phyloP scores from a whole-genome alignment of 257 asterid species.

The Petrea volubilis region DNA sequence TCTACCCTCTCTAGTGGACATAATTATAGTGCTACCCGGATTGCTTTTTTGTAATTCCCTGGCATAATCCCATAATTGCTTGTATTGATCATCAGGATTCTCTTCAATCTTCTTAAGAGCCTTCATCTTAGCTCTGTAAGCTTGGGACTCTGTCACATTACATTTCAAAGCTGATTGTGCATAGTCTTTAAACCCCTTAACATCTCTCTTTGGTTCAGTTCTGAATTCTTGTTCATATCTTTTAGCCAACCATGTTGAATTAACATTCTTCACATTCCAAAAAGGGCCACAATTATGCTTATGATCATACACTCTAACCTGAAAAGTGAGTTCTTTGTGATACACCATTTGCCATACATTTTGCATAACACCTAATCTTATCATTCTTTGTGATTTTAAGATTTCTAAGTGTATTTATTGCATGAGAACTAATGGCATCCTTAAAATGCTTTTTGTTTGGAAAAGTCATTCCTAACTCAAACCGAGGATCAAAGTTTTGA shows the following conservation, averaged over 20 bases:
- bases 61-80: neutral
- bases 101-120: neutral
- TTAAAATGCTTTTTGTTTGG: no score
- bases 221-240: neutral
- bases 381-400: no score
- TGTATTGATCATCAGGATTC: neutral
- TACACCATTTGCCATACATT: no score
- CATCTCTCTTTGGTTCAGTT: neutral
- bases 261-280: neutral
- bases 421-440: no score
- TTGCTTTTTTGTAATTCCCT: neutral
- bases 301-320: neutral
- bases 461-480: no score
- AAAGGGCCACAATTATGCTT: neutral
- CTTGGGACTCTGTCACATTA: neutral
- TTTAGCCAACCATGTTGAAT: neutral
- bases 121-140: neutral
- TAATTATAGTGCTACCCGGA: neutral
- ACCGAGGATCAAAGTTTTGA: no score
- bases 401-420: no score
- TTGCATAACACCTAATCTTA: no score
- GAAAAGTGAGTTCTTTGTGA: neutral
- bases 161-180: neutral
- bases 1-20: neutral
- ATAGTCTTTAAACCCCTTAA: neutral